Evolutionary conservation across 352 stramenopile species (phyloP).

Genomic region (Thraustotheca clavata): DNA sequence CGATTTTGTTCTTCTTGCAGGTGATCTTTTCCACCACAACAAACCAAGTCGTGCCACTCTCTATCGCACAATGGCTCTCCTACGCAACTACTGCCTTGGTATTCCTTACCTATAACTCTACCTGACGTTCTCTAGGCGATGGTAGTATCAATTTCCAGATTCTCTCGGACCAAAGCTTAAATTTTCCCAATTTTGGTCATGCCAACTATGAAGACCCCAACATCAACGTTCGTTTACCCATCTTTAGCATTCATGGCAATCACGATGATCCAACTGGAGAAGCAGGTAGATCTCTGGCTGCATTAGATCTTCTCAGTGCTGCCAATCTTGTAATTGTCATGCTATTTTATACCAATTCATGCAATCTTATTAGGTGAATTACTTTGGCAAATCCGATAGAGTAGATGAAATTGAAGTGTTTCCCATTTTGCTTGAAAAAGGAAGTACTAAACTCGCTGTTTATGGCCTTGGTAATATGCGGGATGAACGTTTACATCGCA

Average conservation of each 20-base stretch:
- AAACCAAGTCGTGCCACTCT: constrained; percentile 95
- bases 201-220: constrained; percentile 98
- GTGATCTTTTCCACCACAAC: constrained; percentile 99
- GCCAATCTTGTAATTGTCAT: constrained; percentile 73
- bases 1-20: constrained; percentile 92
- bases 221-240: constrained; percentile 90
- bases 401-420: constrained; percentile 94
- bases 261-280: constrained; percentile 98
- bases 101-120: constrained; percentile 7
- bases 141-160: constrained; percentile 76
- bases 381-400: constrained; percentile 92
- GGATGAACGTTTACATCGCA: constrained; percentile 96
- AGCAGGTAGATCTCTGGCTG: constrained; percentile 81
- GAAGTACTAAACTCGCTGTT: constrained; percentile 90
- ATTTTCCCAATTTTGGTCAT: constrained; percentile 83
- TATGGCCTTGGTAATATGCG: constrained; percentile 98
- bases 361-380: constrained; percentile 93
- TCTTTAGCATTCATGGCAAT: constrained; percentile 99
- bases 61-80: constrained; percentile 95
- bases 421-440: constrained; percentile 95
- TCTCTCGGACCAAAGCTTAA: constrained; percentile 85
- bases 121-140: constrained; percentile 35
- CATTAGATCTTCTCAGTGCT: constrained; percentile 92
- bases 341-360: no score
- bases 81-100: constrained; percentile 94